Conservation (phyloP, 352 stramenopile species). For the Globisporangium solare region DNA sequence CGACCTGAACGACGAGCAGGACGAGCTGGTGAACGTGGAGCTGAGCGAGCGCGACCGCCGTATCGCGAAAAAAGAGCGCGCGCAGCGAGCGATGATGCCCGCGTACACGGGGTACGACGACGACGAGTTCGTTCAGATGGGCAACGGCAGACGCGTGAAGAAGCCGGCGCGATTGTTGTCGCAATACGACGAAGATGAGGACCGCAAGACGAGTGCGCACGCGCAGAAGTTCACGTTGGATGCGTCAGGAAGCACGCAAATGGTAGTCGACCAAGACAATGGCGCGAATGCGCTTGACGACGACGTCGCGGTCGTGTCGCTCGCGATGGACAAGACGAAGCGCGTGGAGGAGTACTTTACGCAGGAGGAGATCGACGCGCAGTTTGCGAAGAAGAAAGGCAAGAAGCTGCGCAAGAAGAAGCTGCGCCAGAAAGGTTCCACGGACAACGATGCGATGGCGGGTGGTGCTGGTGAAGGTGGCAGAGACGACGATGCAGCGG, state of each 20-base stretch:
- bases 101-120: slow-evolving; percentile 96
- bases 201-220: slow-evolving; percentile 31
- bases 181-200: slow-evolving; percentile 89
- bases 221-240: slow-evolving; percentile 62
- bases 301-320: slow-evolving; percentile 48
- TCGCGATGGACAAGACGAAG: slow-evolving; percentile 49
- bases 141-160: slow-evolving; percentile 25
- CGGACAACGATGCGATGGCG: slow-evolving; percentile 29
- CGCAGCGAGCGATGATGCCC: slow-evolving; percentile 47
- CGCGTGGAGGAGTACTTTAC: slow-evolving; percentile 79
- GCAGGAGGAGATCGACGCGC: slow-evolving; percentile 73
- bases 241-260: slow-evolving; percentile 21
- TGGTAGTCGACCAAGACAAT: background rate
- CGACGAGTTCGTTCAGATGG: slow-evolving; percentile 93
- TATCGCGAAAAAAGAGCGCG: slow-evolving; percentile 33
- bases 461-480: slow-evolving; percentile 18
- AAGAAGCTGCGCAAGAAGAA: slow-evolving; percentile 79
- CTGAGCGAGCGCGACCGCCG: slow-evolving; percentile 68
- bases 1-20: slow-evolving; percentile 69
- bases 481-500: slow-evolving; percentile 20
- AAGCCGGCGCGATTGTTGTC: slow-evolving; percentile 51
- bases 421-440: slow-evolving; percentile 19
- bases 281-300: slow-evolving; percentile 28
- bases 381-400: slow-evolving; percentile 79
- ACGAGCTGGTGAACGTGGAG: slow-evolving; percentile 86